Percentiles rank a stretch among this genome's conserved stretches.
Conservation (phyloP, 1,139 yeast species). For the Candida tunisiensis region DNA sequence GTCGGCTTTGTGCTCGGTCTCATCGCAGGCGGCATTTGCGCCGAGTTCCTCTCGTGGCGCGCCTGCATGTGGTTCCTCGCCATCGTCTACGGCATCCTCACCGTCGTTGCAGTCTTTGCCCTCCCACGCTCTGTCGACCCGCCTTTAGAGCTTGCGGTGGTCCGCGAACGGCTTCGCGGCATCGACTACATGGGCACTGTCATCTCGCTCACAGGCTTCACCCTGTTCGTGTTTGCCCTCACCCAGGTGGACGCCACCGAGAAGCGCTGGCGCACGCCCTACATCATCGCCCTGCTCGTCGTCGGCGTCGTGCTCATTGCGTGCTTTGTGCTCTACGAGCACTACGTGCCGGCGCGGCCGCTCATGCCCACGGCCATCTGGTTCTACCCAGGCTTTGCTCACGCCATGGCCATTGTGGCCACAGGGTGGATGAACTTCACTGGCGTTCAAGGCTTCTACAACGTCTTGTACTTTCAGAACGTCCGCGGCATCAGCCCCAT, state of each 20-base stretch:
- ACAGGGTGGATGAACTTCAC: constrained; percentile 24
- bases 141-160: too few species aligned
- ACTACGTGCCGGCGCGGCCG: constrained; percentile 21
- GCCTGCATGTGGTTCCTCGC: constrained; percentile 24
- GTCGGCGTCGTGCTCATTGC: constrained; percentile 21
- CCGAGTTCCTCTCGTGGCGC: constrained; percentile 23
- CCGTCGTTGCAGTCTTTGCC: constrained; percentile 13
- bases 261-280: constrained; percentile 26
- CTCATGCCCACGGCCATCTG: constrained; percentile 28
- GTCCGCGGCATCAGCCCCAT: constrained; percentile 20
- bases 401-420: constrained; percentile 21
- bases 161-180: constrained; percentile 9
- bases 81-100: constrained; percentile 18
- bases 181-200: constrained; percentile 26
- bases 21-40: constrained; percentile 26
- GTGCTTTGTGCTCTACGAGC: constrained; percentile 21
- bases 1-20: constrained; percentile 26
- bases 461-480: constrained; percentile 25
- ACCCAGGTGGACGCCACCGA: constrained; percentile 24
- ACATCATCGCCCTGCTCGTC: constrained; percentile 24
- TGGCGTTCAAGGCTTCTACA: constrained; percentile 23
- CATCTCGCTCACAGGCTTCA: constrained; percentile 22
- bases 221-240: constrained; percentile 25
- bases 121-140: constrained; percentile 17
- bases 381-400: constrained; percentile 20